Evolutionary conservation across 2,329 filamentous ascomycete species (phyloP).

Genomic region (Ophiosphaerella narmari): DNA sequence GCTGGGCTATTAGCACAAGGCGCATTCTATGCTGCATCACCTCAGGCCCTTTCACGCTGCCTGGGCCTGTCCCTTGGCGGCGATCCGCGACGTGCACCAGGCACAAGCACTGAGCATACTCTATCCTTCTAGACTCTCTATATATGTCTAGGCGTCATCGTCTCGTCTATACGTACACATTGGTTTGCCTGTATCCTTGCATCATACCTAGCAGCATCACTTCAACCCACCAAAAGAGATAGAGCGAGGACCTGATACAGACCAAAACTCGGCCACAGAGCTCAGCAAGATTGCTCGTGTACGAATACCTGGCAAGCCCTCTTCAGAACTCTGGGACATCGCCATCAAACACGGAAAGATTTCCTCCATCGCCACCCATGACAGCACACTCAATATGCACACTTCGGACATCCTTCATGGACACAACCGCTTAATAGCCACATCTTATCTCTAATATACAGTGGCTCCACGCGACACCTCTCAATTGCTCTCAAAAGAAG

Average conservation of each 20-base stretch:
- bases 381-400: slow-evolving; percentile 5
- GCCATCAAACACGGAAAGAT: slow-evolving; percentile 41
- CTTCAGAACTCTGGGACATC: slow-evolving; percentile 45
- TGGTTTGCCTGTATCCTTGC: slow-evolving; percentile 27
- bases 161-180: slow-evolving; percentile 10
- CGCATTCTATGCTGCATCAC: background rate
- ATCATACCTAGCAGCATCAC: background rate
- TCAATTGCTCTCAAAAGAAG: too few species aligned
- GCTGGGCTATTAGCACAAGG: background rate
- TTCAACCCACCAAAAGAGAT: background rate
- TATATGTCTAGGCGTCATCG: slow-evolving; percentile 18
- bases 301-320: slow-evolving; percentile 38
- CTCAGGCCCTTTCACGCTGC: slow-evolving; percentile 12
- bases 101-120: background rate
- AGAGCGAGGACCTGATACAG: background rate
- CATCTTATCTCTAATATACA: too few species aligned
- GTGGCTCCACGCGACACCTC: too few species aligned
- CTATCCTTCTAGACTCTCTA: background rate
- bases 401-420: slow-evolving; percentile 48
- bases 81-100: slow-evolving; percentile 13
- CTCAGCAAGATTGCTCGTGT: slow-evolving; percentile 40
- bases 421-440: slow-evolving; percentile 46
- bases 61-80: slow-evolving; percentile 8
- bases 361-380: slow-evolving; percentile 39
- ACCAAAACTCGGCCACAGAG: background rate